Percentiles rank a stretch among this genome's conserved stretches.
Conservation (phyloP, 345 rosid species). For the Microcos paniculata region DNA sequence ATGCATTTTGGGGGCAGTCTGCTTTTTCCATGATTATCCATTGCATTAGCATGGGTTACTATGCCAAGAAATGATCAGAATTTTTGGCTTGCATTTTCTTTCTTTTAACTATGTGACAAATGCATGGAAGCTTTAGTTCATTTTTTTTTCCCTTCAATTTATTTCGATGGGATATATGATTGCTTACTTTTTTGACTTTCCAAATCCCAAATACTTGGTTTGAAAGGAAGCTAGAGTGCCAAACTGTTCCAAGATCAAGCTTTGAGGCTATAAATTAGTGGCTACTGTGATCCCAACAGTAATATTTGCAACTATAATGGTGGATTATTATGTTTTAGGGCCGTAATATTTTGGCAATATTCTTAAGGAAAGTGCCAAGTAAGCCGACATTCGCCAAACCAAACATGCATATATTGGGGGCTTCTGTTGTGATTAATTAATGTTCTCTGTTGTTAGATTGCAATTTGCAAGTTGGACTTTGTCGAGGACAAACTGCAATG, state of each 20-base stretch:
- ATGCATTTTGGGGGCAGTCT: neutral
- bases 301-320: neutral
- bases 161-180: neutral
- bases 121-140: too few relatives aligned
- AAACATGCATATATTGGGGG: neutral
- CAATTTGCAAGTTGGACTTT: conserved; percentile 7
- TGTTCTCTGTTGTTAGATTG: neutral
- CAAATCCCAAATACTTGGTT: neutral
- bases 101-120: neutral
- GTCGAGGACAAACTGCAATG: neutral
- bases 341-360: neutral
- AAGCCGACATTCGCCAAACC: conserved; percentile 5
- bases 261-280: neutral
- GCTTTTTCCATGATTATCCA: neutral
- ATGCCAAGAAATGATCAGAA: neutral
- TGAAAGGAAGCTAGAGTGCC: neutral
- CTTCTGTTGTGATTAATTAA: neutral
- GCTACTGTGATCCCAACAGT: neutral
- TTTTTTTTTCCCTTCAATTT: too few relatives aligned
- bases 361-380: neutral
- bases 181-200: neutral
- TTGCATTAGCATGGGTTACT: neutral
- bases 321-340: neutral
- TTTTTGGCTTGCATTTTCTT: neutral
- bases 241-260: neutral